A percentile compares a stretch with the other conserved stretches of the same genome.
Conservation (phyloP, 768 basidiomycete genomes). For the Amanita rimosa region DNA sequence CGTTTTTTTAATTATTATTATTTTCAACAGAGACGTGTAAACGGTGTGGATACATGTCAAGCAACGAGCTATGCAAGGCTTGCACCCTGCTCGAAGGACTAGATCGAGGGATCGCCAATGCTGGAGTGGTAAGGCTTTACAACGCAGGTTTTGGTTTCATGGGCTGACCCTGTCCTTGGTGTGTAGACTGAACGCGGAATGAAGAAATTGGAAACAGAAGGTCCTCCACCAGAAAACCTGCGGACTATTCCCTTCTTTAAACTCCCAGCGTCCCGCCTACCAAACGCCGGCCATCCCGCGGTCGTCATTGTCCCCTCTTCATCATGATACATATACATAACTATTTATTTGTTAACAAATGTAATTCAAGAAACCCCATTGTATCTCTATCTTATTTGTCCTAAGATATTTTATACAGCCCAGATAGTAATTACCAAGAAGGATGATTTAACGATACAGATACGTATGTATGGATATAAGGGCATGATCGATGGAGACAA, state of each 20-base stretch:
- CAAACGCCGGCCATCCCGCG: slow-evolving; percentile 21
- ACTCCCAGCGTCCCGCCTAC: slow-evolving; percentile 19
- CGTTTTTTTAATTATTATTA: too few species aligned
- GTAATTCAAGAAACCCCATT: too few species aligned
- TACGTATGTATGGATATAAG: not conserved
- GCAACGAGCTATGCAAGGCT: slow-evolving; percentile 94
- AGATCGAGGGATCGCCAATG: slow-evolving; percentile 66
- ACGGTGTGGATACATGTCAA: slow-evolving; percentile 92
- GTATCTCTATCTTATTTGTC: not conserved
- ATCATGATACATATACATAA: slow-evolving; percentile 17
- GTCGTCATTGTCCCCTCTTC: slow-evolving; percentile 29
- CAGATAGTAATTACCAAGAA: not conserved
- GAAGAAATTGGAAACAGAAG: slow-evolving; percentile 49
- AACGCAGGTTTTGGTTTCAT: not conserved
- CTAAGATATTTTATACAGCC: not conserved
- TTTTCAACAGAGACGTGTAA: slow-evolving; percentile 71
- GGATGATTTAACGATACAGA: slow-evolving; percentile 2
- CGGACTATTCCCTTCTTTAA: slow-evolving; percentile 70
- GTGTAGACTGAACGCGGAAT: slow-evolving; percentile 54
- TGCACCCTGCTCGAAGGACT: slow-evolving; percentile 86
- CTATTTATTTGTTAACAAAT: too few species aligned
- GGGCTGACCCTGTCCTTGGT: not conserved
- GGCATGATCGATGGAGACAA: not conserved
- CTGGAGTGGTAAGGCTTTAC: slow-evolving; percentile 42
- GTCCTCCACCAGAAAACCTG: slow-evolving; percentile 52